Evolutionary conservation across 768 basidiomycete species (phyloP), one percentile per base, ranked within the genome.

Genomic region (Phaffia australis): DNA sequence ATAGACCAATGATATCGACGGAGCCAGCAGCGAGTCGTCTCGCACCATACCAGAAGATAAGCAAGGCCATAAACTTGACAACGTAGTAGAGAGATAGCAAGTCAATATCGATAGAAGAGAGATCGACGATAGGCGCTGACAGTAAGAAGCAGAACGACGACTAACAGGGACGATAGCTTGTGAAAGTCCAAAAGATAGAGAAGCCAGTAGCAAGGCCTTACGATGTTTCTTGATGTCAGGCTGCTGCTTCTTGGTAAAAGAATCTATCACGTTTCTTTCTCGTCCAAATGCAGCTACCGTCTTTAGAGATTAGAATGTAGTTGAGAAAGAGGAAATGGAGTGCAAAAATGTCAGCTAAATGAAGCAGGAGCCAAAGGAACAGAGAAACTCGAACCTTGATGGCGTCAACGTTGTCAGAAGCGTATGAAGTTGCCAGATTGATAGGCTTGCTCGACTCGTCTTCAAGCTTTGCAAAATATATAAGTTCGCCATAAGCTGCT

Each of bases 271-370:
- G n/a, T 42, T 19, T 0, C 21, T 32, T 48, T 68, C 66, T 18
- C 62, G 56, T 15, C 66, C 66, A 29, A 63, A 68, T 5, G 66
- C 66, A 7, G 66, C 56, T 32, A 63, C 60, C 15, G 66, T 68
- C 66, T 65, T 42, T 42, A 5, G 11, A 5, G 62, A 1, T 16
- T 6, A 47, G 15, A n/a, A 23, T 21, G 52, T 32, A n/a, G 14
- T 21, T 7, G 32, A 35, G 19, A n/a, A 50, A n/a, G 6, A 8
- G 21, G 11, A 42, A 11, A 42, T 11, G 35, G 11, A 42, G n/a
- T n/a, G n/a, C 51, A 14, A 51, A 6, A 56, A 25, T 23, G 18
- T 29, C 30, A 32, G 25, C 4, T 4, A 49, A 61, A 4, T 42
- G 11, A 11, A 42, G 35, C 4, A 42, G 11, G 15, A 25, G 7